These are phyloP conservation scores for Asterophora lycoperdoides DNA, from an alignment of 768 basidiomycete species.

Conservation along the genomic window DNA sequence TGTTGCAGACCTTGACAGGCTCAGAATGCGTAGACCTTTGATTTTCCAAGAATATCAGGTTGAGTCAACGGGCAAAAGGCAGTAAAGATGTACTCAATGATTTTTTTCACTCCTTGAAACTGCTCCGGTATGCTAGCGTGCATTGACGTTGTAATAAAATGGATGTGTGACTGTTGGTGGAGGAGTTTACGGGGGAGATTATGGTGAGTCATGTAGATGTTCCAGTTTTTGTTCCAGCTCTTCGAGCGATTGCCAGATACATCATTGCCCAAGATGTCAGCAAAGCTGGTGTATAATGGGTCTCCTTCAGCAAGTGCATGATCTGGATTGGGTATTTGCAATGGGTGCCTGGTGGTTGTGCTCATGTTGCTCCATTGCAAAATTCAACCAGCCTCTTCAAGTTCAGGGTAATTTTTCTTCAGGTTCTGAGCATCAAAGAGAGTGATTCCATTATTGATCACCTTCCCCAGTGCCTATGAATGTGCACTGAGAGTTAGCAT, in stretches of 20 bases:
- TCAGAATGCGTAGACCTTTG: slow-evolving; percentile 28
- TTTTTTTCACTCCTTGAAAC: slow-evolving; percentile 26
- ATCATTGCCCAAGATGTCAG: slow-evolving; percentile 36
- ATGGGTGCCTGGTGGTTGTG: slow-evolving; percentile 15
- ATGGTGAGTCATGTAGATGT: slow-evolving; percentile 33
- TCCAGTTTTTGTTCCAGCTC: slow-evolving; percentile 43
- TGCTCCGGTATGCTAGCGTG: slow-evolving; percentile 34
- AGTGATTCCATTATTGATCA: slow-evolving; percentile 8
- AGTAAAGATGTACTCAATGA: slow-evolving; percentile 31
- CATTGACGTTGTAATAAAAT: slow-evolving; percentile 37
- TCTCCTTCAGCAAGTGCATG: slow-evolving; percentile 25
- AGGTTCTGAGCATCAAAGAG: slow-evolving; percentile 14
- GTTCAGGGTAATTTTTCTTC: slow-evolving; percentile 17
- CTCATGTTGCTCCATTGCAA: slow-evolving; percentile 20
- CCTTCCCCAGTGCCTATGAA: background rate
- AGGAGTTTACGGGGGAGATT: slow-evolving; percentile 33
- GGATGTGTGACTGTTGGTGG: slow-evolving; percentile 32
- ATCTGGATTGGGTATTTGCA: slow-evolving; percentile 31
- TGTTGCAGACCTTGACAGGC: slow-evolving; percentile 30
- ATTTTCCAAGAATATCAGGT: background rate
- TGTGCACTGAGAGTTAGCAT: too few relatives aligned
- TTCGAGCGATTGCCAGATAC: slow-evolving; percentile 42
- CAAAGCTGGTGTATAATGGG: slow-evolving; percentile 27
- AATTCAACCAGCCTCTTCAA: slow-evolving; percentile 13
- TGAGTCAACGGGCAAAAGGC: background rate